Evolutionary conservation across 805 yeast species (phyloP).

Genomic region (Wickerhamiella shivajii): DNA sequence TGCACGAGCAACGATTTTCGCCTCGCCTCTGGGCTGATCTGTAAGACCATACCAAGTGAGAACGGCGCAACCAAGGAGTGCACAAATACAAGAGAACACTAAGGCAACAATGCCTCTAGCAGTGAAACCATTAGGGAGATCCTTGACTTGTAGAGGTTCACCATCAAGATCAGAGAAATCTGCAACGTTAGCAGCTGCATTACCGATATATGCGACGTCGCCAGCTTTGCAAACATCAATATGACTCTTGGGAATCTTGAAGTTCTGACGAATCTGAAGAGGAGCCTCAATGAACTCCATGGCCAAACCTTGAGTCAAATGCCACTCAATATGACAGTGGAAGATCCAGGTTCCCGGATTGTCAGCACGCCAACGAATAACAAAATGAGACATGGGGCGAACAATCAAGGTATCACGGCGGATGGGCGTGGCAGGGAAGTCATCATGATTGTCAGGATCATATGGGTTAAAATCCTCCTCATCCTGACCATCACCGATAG

Average conservation of each 20-base stretch:
- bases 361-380: constrained; percentile 74
- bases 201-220: constrained; percentile 47
- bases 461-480: constrained; percentile 37
- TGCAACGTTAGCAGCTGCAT: constrained; percentile 77
- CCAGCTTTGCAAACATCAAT: constrained; percentile 42
- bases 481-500: constrained; percentile 39
- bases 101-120: constrained; percentile 90
- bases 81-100: constrained; percentile 79
- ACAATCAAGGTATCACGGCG: constrained; percentile 70
- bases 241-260: constrained; percentile 49
- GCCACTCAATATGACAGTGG: constrained; percentile 99
- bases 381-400: constrained; percentile 72
- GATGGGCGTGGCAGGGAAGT: constrained; percentile 63
- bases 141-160: constrained; percentile 50
- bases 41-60: constrained; percentile 76
- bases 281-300: constrained; percentile 77
- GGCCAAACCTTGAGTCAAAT: constrained; percentile 87
- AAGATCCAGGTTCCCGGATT: constrained; percentile 98
- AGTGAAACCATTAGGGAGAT: constrained; percentile 81
- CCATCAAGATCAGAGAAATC: constrained; percentile 52
- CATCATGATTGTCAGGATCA: constrained; percentile 36
- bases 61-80: constrained; percentile 62
- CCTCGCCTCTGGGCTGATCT: constrained; percentile 34
- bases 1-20: too few relatives aligned
- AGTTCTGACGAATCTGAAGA: constrained; percentile 35